Percentiles rank a stretch among this genome's conserved stretches.
phyloP scores from a whole-genome alignment of 768 basidiomycete genomes.

The Leccinum aurantiacum region DNA sequence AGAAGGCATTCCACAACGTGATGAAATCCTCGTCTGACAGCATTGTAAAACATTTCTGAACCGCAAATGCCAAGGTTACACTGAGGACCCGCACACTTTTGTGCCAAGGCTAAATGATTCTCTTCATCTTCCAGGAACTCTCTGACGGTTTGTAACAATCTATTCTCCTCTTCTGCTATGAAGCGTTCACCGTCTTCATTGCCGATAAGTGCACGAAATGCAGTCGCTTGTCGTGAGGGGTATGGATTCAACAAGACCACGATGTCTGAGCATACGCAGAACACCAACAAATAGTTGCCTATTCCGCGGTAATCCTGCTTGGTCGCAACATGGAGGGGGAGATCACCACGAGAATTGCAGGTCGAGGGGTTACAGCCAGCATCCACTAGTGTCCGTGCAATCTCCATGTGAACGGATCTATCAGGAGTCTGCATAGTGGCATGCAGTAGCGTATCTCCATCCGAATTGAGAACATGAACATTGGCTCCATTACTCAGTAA shows the following conservation, averaged over 20 bases:
- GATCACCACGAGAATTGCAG: not conserved
- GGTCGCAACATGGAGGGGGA: not conserved
- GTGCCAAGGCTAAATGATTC: not conserved
- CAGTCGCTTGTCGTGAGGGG: not conserved
- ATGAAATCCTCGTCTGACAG: not conserved
- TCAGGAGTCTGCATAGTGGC: not conserved
- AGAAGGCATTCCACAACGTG: not conserved
- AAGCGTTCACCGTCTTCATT: not conserved
- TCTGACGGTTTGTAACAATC: not conserved
- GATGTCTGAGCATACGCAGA: not conserved
- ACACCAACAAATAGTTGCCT: not conserved
- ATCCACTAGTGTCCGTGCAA: not conserved
- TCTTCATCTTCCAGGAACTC: not conserved
- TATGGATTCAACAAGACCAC: not conserved
- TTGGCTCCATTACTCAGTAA: too few relatives aligned
- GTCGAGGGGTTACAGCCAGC: not conserved
- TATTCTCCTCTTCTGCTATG: not conserved
- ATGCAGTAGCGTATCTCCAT: too few relatives aligned
- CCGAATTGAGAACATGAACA: too few relatives aligned
- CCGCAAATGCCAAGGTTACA: not conserved
- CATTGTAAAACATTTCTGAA: not conserved
- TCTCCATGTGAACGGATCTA: not conserved
- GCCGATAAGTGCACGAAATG: not conserved
- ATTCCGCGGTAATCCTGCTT: not conserved
- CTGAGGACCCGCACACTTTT: not conserved